phyloP scores from a whole-genome alignment of 352 stramenopile genomes.

The Globisporangium splendens region DNA sequence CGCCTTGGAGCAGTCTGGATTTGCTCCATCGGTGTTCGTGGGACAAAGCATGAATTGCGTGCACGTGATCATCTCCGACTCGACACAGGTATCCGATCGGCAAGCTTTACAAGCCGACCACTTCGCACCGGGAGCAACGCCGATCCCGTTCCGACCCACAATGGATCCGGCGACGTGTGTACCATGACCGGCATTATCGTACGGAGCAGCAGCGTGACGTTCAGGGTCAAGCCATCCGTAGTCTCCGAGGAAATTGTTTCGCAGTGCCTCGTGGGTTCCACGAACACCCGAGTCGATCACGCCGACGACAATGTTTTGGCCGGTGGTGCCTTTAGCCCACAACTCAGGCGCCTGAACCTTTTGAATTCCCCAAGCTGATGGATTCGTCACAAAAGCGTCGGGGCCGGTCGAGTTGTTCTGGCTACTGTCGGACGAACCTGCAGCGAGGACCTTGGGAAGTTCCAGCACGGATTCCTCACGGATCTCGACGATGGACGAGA shows the following conservation, averaged over 20 bases:
- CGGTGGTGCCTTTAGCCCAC: conserved; percentile 12
- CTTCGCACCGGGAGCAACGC: conserved; percentile 14
- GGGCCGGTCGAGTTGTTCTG: neutral
- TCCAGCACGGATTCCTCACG: conserved; percentile 6
- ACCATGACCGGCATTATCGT: conserved; percentile 18
- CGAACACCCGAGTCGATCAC: conserved; percentile 20
- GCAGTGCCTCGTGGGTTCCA: conserved; percentile 17
- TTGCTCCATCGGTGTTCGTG: neutral
- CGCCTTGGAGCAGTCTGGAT: conserved; percentile 9
- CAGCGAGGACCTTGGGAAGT: neutral
- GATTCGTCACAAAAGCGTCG: neutral
- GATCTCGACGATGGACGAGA: conserved; percentile 13
- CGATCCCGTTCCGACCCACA: conserved; percentile 12
- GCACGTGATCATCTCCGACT: conserved; percentile 6
- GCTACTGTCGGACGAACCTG: no score
- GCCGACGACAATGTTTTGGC: conserved; percentile 14
- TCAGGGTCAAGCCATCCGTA: conserved; percentile 20
- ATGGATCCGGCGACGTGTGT: conserved; percentile 17
- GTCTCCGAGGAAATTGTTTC: conserved; percentile 13
- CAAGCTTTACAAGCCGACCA: conserved; percentile 19
- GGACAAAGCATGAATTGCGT: conserved; percentile 11
- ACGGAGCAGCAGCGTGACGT: conserved; percentile 13
- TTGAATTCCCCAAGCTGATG: conserved; percentile 9
- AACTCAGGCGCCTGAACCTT: conserved; percentile 14
- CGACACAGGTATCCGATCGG: conserved; percentile 5